phyloP scores from a whole-genome alignment of 1,284 basidiomycete species.

The Leucoagaricus sp. region DNA sequence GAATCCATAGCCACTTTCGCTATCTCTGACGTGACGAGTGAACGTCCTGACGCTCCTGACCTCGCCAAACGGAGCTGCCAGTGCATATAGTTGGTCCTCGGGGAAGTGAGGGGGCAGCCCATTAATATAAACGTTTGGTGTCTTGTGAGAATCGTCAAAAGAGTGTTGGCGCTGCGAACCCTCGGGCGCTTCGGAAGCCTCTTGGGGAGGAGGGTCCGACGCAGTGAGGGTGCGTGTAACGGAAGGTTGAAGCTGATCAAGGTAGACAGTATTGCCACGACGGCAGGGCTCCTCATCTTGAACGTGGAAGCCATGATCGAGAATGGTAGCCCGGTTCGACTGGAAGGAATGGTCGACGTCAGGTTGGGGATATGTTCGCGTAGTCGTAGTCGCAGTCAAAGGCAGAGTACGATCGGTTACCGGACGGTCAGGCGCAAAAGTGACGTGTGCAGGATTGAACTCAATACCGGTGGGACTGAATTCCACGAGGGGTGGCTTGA shows the following conservation, averaged over 20 bases:
- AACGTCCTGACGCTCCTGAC: constrained; percentile 65
- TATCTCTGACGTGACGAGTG: constrained; percentile 61
- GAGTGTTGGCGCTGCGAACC: not conserved
- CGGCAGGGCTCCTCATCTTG: not conserved
- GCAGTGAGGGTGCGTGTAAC: not conserved
- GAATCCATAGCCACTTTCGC: constrained; percentile 76
- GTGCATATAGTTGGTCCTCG: constrained; percentile 59
- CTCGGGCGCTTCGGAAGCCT: not conserved
- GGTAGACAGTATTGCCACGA: not conserved
- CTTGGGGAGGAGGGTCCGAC: not conserved
- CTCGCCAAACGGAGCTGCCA: constrained; percentile 54
- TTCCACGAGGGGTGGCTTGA: constrained; percentile 7
- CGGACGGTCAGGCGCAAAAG: not conserved
- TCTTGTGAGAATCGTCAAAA: constrained; percentile 28
- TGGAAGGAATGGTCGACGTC: constrained; percentile 4
- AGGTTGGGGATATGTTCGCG: not conserved
- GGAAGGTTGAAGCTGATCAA: not conserved
- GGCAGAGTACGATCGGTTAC: not conserved
- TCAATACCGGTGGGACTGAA: constrained; percentile 9
- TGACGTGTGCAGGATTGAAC: constrained; percentile 2
- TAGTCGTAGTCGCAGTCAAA: not conserved
- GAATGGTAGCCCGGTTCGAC: constrained; percentile 10
- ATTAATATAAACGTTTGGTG: constrained; percentile 70
- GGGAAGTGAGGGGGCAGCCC: constrained; percentile 65
- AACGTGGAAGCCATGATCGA: not conserved